Percentiles rank a stretch among this genome's conserved stretches.
phyloP scores from a whole-genome alignment of 495 filamentous ascomycete species.

The Aspergillus indologenus region DNA sequence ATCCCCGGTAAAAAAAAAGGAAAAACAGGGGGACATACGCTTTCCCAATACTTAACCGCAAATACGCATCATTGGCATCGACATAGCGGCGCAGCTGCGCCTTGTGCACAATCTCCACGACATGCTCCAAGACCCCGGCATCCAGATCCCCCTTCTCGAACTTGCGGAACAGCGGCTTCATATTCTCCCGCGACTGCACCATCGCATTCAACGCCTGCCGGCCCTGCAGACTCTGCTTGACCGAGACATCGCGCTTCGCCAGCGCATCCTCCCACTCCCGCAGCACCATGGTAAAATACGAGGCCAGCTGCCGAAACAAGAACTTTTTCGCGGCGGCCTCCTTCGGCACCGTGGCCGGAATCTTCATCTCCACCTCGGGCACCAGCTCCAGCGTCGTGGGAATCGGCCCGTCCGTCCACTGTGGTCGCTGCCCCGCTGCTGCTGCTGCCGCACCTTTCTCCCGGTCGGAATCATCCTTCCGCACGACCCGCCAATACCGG shows the following conservation, averaged over 20 bases:
- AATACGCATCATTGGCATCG: slow-evolving; percentile 92
- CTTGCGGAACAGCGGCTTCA: slow-evolving; percentile 85
- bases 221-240: slow-evolving; percentile 71
- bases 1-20: no score
- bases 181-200: slow-evolving; percentile 76
- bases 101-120: slow-evolving; percentile 90
- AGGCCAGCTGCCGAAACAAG: slow-evolving; percentile 82
- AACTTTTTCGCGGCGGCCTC: slow-evolving; percentile 55
- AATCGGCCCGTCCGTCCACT: slow-evolving; percentile 58
- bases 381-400: slow-evolving; percentile 73
- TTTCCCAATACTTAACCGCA: slow-evolving; percentile 93
- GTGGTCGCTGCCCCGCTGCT: slow-evolving; percentile 18
- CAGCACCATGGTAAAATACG: slow-evolving; percentile 91
- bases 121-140: slow-evolving; percentile 71
- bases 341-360: slow-evolving; percentile 58
- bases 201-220: slow-evolving; percentile 75
- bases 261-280: slow-evolving; percentile 82
- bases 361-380: slow-evolving; percentile 82
- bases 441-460: neutral
- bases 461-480: slow-evolving; percentile 19
- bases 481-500: slow-evolving; percentile 62
- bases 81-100: slow-evolving; percentile 90
- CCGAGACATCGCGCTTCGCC: slow-evolving; percentile 57
- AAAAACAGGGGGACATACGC: slow-evolving; percentile 48
- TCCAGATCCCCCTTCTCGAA: slow-evolving; percentile 79